These are phyloP conservation scores for Pichia sp. DNA, from an alignment of 1,139 yeast genomes.

Conservation along the genomic window DNA sequence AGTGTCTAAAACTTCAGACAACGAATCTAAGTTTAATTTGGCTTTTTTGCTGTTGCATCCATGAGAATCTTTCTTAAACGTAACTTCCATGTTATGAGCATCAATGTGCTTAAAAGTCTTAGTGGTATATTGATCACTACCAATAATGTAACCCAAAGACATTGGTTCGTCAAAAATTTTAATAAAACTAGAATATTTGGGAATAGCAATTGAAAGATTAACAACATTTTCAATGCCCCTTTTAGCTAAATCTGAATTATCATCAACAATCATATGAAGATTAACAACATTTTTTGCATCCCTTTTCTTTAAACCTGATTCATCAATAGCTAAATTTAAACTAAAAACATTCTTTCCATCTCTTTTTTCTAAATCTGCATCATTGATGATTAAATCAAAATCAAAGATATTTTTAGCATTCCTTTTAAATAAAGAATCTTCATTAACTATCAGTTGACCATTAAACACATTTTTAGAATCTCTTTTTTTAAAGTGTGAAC, in stretches of 20 bases:
- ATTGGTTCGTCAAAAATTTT: constrained; percentile 1
- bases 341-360: constrained; percentile 19
- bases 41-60: constrained; percentile 6
- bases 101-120: constrained; percentile 1
- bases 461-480: constrained; percentile 19
- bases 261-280: constrained; percentile 12
- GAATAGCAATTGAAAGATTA: constrained; percentile 5
- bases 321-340: constrained; percentile 15
- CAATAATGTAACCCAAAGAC: constrained; percentile 10
- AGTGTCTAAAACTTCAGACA: constrained; percentile 7
- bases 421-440: constrained; percentile 18
- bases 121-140: constrained; percentile 6
- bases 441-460: constrained; percentile 13
- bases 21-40: constrained; percentile 4
- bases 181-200: background rate
- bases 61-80: constrained; percentile 2
- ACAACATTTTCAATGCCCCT: constrained; percentile 12
- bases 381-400: constrained; percentile 12
- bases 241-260: constrained; percentile 9
- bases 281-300: constrained; percentile 15
- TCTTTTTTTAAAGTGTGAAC: constrained; percentile 12
- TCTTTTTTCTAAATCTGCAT: constrained; percentile 17
- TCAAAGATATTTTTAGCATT: constrained; percentile 20
- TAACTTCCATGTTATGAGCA: background rate
- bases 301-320: constrained; percentile 15